Conservation (phyloP, 2,329 filamentous ascomycete genomes). For the Arthrinium puccinioides region DNA sequence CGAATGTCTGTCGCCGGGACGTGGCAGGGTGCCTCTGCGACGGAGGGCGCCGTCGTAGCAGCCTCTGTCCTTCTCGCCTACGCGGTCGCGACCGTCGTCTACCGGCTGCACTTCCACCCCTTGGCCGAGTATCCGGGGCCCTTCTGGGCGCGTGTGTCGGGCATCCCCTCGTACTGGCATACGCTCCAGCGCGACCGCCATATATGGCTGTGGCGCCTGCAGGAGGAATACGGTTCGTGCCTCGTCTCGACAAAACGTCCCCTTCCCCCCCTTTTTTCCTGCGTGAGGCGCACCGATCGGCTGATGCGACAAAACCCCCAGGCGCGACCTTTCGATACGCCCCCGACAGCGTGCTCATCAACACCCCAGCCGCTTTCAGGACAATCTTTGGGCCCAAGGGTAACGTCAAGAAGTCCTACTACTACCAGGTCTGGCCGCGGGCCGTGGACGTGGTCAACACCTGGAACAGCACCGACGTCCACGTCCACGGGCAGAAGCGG, state of each 20-base stretch:
- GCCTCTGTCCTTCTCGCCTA: not conserved
- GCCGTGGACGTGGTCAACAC: slow-evolving; percentile 22
- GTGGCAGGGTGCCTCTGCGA: too few relatives aligned
- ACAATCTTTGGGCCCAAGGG: slow-evolving; percentile 8
- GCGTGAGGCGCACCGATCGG: not conserved
- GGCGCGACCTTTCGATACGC: not conserved
- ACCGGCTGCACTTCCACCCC: slow-evolving; percentile 16
- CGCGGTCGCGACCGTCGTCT: slow-evolving; percentile 4
- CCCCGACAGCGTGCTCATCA: slow-evolving; percentile 12
- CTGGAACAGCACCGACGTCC: slow-evolving; percentile 34
- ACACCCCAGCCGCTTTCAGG: slow-evolving; percentile 7
- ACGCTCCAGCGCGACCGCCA: not conserved
- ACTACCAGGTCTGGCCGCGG: slow-evolving; percentile 8
- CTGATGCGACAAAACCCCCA: too few relatives aligned
- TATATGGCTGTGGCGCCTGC: slow-evolving; percentile 2
- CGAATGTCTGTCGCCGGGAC: too few relatives aligned
- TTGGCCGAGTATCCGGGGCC: slow-evolving; percentile 14
- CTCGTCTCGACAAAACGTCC: too few relatives aligned
- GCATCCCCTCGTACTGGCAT: slow-evolving; percentile 13
- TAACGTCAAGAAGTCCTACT: slow-evolving; percentile 8
- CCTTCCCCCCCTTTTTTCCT: not conserved
- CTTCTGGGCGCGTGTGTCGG: slow-evolving; percentile 12
- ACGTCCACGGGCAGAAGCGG: slow-evolving; percentile 32
- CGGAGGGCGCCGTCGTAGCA: not conserved
- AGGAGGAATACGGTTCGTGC: slow-evolving; percentile 4